Evolutionary conservation across 768 basidiomycete genomes (phyloP), one percentile per base, ranked within the genome.

Genomic region (Holtermannia corniformis): DNA sequence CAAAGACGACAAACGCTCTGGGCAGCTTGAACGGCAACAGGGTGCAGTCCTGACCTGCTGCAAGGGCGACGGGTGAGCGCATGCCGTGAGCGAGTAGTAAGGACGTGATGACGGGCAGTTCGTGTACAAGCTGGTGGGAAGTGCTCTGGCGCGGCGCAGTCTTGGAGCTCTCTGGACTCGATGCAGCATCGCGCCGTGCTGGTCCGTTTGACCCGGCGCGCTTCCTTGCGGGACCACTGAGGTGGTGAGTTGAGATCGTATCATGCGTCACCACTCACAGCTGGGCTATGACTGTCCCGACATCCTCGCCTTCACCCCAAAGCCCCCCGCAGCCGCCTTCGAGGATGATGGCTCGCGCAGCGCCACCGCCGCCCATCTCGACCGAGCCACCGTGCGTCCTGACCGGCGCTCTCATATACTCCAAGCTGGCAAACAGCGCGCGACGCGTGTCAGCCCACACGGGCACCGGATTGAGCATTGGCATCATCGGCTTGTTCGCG

Each of bases 311-410:
- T n/a, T 26, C 54, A 5, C 64, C 60, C 67, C 67, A 71, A 44
- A 50, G 69, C 57, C 57, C 37, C 49, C 49, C 40, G 40, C 64
- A 16, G 27, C 47, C 45, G 51, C 67, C 70, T 51, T 69, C 67
- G 1, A 71, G 52, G 16, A 71, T 57, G 10, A 71, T 44, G 22
- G 61, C 63, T 43, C 65, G 52, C 3, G 70, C 70, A n/a, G 68
- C 24, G 0, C 70, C 68, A 1, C 59, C 65, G 5, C 25, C 51
- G 14, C 62, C 65, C 23, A 67, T 57, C 40, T 65, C 59, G 12
- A 71, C 62, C 44, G 60, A 60, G 0, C 54, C 67, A 14, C 70
- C 70, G 10, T 42, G 47, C 3, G 63, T 66, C 32, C 42, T 51
- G 11, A 28, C 53, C 22, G 67, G 67, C 47, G 63, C 45, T 23